phyloP scores from a whole-genome alignment of 768 basidiomycete genomes.

The Termitomyces heimii region DNA sequence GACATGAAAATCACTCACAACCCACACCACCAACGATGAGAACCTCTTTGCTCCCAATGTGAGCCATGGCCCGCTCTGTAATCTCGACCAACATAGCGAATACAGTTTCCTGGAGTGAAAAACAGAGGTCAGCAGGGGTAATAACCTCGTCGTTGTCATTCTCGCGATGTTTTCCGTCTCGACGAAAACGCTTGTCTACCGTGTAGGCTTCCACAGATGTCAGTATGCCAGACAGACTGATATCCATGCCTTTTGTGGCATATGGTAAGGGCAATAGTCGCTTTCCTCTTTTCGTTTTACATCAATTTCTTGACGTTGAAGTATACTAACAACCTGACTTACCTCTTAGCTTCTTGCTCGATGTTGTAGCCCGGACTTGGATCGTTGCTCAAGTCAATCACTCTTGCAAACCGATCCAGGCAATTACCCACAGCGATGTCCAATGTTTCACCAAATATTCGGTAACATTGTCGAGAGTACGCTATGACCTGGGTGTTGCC shows the following conservation, averaged over 20 bases:
- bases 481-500: constrained; percentile 99
- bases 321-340: constrained; percentile 13
- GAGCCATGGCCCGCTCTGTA: constrained; percentile 98
- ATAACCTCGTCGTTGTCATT: constrained; percentile 61
- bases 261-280: constrained; percentile 84
- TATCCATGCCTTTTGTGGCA: constrained; percentile 97
- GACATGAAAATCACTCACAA: constrained; percentile 50
- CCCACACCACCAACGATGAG: constrained; percentile 99
- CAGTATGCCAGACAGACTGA: constrained; percentile 92
- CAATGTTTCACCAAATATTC: constrained; percentile 97
- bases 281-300: constrained; percentile 56
- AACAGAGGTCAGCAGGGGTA: constrained; percentile 94
- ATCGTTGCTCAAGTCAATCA: constrained; percentile 92
- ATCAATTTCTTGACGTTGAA: neutral
- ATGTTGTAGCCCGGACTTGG: constrained; percentile 97
- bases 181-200: constrained; percentile 74
- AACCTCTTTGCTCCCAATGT: constrained; percentile 93
- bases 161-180: constrained; percentile 31
- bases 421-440: constrained; percentile 99
- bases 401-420: constrained; percentile 92
- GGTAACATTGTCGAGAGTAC: constrained; percentile 94
- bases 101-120: constrained; percentile 93
- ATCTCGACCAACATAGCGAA: constrained; percentile 99
- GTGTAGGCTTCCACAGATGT: constrained; percentile 88
- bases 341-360: constrained; percentile 93